Conservation (phyloP, 2,329 filamentous ascomycete species). For the Leptographium galeiforme region DNA sequence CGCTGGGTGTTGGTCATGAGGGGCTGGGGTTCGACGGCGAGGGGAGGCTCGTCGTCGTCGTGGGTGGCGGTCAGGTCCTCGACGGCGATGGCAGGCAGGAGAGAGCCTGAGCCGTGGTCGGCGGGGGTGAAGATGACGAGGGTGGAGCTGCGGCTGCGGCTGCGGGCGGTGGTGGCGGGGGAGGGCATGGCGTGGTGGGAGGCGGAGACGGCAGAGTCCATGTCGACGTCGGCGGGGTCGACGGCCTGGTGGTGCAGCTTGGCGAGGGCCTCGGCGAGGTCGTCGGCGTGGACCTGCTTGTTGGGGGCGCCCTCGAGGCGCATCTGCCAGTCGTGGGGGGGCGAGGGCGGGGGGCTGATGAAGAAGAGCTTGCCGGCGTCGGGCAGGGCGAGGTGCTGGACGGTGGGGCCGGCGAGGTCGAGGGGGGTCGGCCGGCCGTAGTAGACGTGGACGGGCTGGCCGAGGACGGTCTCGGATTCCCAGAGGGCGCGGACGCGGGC, state of each 20-base stretch:
- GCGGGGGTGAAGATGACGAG: conserved; percentile 48
- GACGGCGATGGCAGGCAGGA: conserved; percentile 2
- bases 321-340: conserved; percentile 57
- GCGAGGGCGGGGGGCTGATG: conserved; percentile 55
- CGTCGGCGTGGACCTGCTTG: conserved; percentile 55
- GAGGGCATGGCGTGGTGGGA: conserved; percentile 20
- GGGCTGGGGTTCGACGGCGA: conserved; percentile 35
- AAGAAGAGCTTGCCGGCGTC: conserved; percentile 61
- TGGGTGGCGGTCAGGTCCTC: conserved; percentile 50
- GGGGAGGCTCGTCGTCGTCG: conserved; percentile 51
- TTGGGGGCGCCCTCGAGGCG: conserved; percentile 56
- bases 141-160: conserved; percentile 48
- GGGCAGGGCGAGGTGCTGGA: conserved; percentile 50
- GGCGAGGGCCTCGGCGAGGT: conserved; percentile 52
- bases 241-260: conserved; percentile 37
- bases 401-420: conserved; percentile 21
- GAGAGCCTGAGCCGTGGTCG: conserved; percentile 21
- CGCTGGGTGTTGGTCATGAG: conserved; percentile 47
- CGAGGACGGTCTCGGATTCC: conserved; percentile 62
- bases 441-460: conserved; percentile 55
- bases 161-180: conserved; percentile 25
- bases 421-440: conserved; percentile 51
- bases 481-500: conserved; percentile 58
- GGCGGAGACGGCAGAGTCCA: conserved; percentile 17
- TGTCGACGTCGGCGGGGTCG: conserved; percentile 14